phyloP scores from a whole-genome alignment of 2,329 filamentous ascomycete genomes.

The Neofusicoccum cordaticola region DNA sequence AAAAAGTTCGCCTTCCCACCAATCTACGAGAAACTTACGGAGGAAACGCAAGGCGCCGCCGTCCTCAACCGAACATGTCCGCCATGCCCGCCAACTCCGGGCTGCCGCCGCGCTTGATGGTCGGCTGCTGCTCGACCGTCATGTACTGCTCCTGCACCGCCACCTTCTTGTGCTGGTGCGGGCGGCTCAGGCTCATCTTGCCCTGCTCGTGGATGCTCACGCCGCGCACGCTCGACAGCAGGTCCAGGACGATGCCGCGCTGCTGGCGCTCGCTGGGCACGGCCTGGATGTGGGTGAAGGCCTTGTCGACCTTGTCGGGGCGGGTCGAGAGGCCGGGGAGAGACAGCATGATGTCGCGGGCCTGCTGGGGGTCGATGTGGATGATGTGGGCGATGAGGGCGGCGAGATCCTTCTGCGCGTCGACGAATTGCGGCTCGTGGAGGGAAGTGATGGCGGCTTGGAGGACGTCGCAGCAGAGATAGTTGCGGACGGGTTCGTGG shows the following conservation, averaged over 20 bases:
- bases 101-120: constrained; percentile 38
- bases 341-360: constrained; percentile 71
- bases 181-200: constrained; percentile 57
- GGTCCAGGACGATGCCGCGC: constrained; percentile 74
- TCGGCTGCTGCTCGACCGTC: constrained; percentile 39
- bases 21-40: no score
- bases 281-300: constrained; percentile 39
- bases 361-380: constrained; percentile 64
- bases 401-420: constrained; percentile 89
- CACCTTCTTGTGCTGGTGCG: constrained; percentile 30
- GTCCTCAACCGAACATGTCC: constrained; percentile 39
- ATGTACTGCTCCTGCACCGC: constrained; percentile 41
- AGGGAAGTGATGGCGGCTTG: constrained; percentile 87
- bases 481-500: constrained; percentile 68
- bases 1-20: no score
- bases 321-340: constrained; percentile 70
- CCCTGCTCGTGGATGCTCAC: constrained; percentile 93
- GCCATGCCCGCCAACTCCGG: constrained; percentile 44
- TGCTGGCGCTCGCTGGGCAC: constrained; percentile 65
- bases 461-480: constrained; percentile 83
- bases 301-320: constrained; percentile 58
- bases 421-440: constrained; percentile 94
- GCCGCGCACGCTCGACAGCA: constrained; percentile 82
- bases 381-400: constrained; percentile 83
- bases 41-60: no score